phyloP scores from a whole-genome alignment of 768 basidiomycete genomes.

The Leccinum aurantiacum region DNA sequence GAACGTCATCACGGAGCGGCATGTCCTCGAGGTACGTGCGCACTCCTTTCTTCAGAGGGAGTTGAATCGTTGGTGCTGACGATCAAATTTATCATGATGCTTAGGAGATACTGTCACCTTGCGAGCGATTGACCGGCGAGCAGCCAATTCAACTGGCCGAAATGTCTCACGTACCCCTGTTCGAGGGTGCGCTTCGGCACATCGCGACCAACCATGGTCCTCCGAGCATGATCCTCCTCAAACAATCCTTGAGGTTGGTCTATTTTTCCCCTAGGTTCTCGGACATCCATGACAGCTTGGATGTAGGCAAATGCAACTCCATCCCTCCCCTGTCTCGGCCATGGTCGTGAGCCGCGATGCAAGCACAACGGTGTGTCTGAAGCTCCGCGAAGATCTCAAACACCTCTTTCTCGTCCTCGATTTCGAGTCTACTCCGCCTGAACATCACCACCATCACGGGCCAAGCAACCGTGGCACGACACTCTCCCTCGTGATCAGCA shows the following conservation, averaged over 20 bases:
- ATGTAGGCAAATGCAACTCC: conserved; percentile 28
- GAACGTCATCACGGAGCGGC: conserved; percentile 12
- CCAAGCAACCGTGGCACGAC: conserved; percentile 17
- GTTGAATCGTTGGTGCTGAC: background rate
- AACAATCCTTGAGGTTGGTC: conserved; percentile 26
- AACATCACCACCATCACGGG: conserved; percentile 34
- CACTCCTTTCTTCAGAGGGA: no score
- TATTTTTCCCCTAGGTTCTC: background rate
- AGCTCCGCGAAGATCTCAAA: conserved; percentile 23
- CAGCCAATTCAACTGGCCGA: conserved; percentile 51
- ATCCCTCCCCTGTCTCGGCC: conserved; percentile 26
- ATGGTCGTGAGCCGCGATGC: conserved; percentile 61
- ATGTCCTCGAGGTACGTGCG: conserved; percentile 23
- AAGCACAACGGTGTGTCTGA: conserved; percentile 56
- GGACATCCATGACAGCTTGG: background rate
- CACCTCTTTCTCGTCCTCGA: conserved; percentile 61
- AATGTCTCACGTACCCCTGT: conserved; percentile 47
- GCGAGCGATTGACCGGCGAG: conserved; percentile 46
- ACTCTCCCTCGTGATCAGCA: conserved; percentile 50
- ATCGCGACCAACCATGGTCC: conserved; percentile 32
- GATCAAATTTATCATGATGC: background rate
- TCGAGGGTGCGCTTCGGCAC: conserved; percentile 37
- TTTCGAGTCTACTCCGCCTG: conserved; percentile 42
- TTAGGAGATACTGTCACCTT: conserved; percentile 55
- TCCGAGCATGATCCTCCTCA: conserved; percentile 39